phyloP scores from a whole-genome alignment of 1,139 yeast species.

The Magnusiomyces suaveolens region DNA sequence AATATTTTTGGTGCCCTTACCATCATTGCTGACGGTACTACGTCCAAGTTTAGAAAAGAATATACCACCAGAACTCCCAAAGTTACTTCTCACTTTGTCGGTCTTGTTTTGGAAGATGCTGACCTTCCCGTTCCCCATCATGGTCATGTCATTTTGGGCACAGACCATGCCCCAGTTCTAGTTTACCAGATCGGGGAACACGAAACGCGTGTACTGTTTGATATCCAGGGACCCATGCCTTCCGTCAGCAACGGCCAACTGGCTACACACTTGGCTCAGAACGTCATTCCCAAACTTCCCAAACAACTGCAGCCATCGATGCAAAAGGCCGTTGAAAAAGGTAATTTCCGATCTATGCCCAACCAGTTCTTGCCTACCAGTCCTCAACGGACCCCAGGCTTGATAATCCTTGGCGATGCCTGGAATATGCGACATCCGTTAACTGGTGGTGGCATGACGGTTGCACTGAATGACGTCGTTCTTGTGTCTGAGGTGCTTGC shows the following conservation, averaged over 20 bases:
- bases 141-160: constrained; percentile 85
- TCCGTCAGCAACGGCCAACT: constrained; percentile 48
- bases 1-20: constrained; percentile 53
- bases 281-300: constrained; percentile 67
- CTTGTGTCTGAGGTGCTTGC: constrained; percentile 52
- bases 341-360: constrained; percentile 75
- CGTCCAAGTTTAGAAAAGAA: constrained; percentile 81
- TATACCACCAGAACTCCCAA: constrained; percentile 51
- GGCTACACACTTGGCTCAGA: constrained; percentile 46
- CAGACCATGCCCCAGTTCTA: constrained; percentile 70
- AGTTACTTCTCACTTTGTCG: constrained; percentile 79
- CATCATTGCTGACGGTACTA: constrained; percentile 86
- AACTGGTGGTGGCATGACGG: constrained; percentile 99
- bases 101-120: constrained; percentile 65
- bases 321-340: constrained; percentile 41
- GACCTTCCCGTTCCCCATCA: constrained; percentile 59
- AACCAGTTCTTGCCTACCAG: constrained; percentile 82
- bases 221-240: constrained; percentile 73
- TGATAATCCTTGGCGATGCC: constrained; percentile 83
- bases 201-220: constrained; percentile 85
- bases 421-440: constrained; percentile 96
- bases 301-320: constrained; percentile 55
- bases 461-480: constrained; percentile 82
- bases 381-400: constrained; percentile 57
- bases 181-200: constrained; percentile 76